Percentiles rank a stretch among this genome's conserved stretches.
Evolutionary conservation across 768 basidiomycete species (phyloP).

Genomic region (Tricholoma sp.): DNA sequence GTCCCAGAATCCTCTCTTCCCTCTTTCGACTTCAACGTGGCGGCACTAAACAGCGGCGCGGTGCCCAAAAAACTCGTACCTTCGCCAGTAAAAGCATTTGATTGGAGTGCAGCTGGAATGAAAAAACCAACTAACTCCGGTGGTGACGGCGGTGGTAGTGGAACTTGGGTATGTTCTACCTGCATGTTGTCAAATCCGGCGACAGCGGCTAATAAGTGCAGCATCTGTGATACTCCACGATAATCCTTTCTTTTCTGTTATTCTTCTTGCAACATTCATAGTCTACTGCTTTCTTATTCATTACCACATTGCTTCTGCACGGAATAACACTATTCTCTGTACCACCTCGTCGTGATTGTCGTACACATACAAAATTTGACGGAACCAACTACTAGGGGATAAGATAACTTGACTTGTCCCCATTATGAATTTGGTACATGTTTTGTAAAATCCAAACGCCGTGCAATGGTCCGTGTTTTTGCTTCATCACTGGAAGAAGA

Average conservation of each 20-base stretch:
- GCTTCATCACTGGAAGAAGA: constrained; percentile 49
- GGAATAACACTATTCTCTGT: not conserved
- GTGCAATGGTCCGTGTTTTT: constrained; percentile 54
- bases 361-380: not conserved
- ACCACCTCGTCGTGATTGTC: not conserved
- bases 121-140: constrained; percentile 35
- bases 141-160: constrained; percentile 18
- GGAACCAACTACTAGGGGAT: too few species aligned
- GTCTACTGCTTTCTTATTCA: not conserved
- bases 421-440: constrained; percentile 32
- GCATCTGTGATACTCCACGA: constrained; percentile 38
- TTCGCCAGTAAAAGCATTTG: constrained; percentile 36
- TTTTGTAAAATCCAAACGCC: constrained; percentile 68
- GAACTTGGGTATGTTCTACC: constrained; percentile 50
- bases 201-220: constrained; percentile 38
- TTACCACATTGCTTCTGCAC: not conserved
- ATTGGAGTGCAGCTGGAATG: constrained; percentile 59
- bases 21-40: constrained; percentile 29
- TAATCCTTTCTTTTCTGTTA: constrained; percentile 8
- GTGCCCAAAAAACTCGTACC: constrained; percentile 7
- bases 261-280: not conserved
- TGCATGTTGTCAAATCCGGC: constrained; percentile 50
- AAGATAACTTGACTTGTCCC: not conserved
- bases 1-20: constrained; percentile 43
- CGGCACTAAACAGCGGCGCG: not conserved